A percentile compares a stretch with the other conserved stretches of the same genome.
These are phyloP conservation scores for Beauveria scarabaeidicola DNA, from an alignment of 2,329 filamentous ascomycete species.

Conservation along the genomic window DNA sequence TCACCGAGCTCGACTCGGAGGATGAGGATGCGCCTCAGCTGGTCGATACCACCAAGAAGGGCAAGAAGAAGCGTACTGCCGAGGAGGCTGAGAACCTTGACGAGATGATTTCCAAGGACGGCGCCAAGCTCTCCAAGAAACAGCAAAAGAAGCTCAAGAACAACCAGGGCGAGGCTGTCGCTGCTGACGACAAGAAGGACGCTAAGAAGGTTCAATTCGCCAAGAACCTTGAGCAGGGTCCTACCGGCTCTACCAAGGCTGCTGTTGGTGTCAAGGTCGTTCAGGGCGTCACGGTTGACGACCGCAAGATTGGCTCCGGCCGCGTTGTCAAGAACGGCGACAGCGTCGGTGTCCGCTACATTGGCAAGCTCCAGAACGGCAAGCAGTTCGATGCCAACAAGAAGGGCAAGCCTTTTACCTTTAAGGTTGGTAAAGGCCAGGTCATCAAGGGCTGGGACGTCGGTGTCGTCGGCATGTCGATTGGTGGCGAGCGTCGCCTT, in stretches of 20 bases:
- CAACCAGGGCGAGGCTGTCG: constrained; percentile 84
- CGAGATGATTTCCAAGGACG: constrained; percentile 73
- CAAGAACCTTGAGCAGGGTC: constrained; percentile 96
- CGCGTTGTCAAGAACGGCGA: constrained; percentile 83
- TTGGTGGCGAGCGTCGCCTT: constrained; percentile 87
- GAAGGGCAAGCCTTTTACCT: constrained; percentile 94
- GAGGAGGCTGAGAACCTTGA: constrained; percentile 74
- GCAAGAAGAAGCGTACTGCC: constrained; percentile 91
- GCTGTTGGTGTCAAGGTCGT: constrained; percentile 67
- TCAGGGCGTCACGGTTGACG: constrained; percentile 85
- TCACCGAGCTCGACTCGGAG: constrained; percentile 75
- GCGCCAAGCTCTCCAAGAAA: constrained; percentile 84
- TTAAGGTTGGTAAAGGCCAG: constrained; percentile 89
- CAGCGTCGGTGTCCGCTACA: constrained; percentile 90
- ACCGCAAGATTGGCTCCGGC: constrained; percentile 85
- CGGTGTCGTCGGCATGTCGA: constrained; percentile 83
- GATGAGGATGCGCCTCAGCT: constrained; percentile 65
- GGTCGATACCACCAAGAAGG: constrained; percentile 48
- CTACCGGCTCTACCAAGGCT: constrained; percentile 60
- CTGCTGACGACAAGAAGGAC: constrained; percentile 49
- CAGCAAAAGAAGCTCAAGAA: constrained; percentile 98
- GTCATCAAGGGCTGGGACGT: constrained; percentile 99
- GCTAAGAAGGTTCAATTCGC: constrained; percentile 98
- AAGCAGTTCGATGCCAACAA: constrained; percentile 98
- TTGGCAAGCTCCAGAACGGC: constrained; percentile 90